Evolutionary conservation across 1,284 basidiomycete genomes (phyloP).

Genomic region (Psilocybe mexicana): DNA sequence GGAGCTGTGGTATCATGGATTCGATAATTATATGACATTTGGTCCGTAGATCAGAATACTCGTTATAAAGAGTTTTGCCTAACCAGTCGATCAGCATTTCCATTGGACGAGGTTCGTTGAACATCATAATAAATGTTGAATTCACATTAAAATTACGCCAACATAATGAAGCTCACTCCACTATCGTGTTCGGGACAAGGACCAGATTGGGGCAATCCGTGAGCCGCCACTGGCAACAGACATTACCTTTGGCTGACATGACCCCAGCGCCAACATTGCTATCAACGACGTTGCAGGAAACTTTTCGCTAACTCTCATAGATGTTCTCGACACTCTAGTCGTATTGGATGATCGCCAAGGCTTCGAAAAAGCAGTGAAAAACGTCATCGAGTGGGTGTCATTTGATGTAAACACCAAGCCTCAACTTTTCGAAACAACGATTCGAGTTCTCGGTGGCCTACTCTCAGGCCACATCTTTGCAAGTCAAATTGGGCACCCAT

Average conservation of each 20-base stretch:
- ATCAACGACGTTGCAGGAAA: constrained; percentile 87
- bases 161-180: constrained; percentile 66
- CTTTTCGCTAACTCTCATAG: constrained; percentile 81
- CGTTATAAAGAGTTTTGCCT: not conserved
- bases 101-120: constrained; percentile 69
- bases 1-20: constrained; percentile 83
- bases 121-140: not conserved
- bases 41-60: constrained; percentile 45
- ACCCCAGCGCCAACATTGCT: constrained; percentile 61
- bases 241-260: not conserved
- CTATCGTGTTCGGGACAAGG: constrained; percentile 84
- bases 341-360: constrained; percentile 72
- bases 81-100: constrained; percentile 56
- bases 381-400: constrained; percentile 75
- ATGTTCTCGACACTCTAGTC: constrained; percentile 80
- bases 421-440: constrained; percentile 91
- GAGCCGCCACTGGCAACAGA: constrained; percentile 31
- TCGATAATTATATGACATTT: constrained; percentile 74
- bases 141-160: constrained; percentile 15
- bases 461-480: constrained; percentile 86
- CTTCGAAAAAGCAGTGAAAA: constrained; percentile 75
- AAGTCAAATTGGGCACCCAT: constrained; percentile 59
- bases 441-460: constrained; percentile 86
- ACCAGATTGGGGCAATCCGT: constrained; percentile 80
- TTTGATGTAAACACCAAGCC: constrained; percentile 90